Evolutionary conservation across 164 flowering plant genomes (phyloP), one percentile per base, ranked within the genome.

Genomic region (Vitis vinifera): DNA sequence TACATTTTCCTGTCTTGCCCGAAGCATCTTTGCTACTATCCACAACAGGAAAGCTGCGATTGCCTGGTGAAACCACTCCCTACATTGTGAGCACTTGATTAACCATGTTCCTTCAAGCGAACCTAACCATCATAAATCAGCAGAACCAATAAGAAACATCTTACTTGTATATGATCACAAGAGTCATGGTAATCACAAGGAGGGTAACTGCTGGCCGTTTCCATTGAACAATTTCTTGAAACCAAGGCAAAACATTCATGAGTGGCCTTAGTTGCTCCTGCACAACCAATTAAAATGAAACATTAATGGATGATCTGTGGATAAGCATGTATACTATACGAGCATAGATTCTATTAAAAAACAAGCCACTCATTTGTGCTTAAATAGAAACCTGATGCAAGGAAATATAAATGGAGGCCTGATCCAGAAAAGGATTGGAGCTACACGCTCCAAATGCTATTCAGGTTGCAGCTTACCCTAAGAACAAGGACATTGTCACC

Each of bases 11-110:
- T 23, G 53, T 75, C 88, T 88, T 10, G 82, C 87, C 71, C 65
- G 59, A 31, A 85, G 14, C 91, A 90, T 88, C 78, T 74, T 73
- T 4, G 65, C 77, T 13, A 81, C 91, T 9, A 65, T 51, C 84
- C 85, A 85, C 15, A 88, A 9, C 71, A 90, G 63, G 59, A 63
- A 16, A 60, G 67, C 84, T 11, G 99, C 82, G 53, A 90, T 62
- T 10, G 92, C 89, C 76, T 77, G 84, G 11, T 92, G 91, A 49
- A 90, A 57, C 97, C 98, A 95, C 67, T 93, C 99, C 82, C 97
- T 93, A 68, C 65, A 68, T 14, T 2, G 9, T 29, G 61, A 71
- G 10, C 5, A 51, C 4, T 48, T 3, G 14, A 16, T 58, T 27
- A 10, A 53, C 15, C 27, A 58, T 4, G 12, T 59, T 27, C 37